A percentile compares a stretch with the other conserved stretches of the same genome.
Conservation (phyloP, 2,329 filamentous ascomycete genomes). For the Paracoccidioides lutzii region DNA sequence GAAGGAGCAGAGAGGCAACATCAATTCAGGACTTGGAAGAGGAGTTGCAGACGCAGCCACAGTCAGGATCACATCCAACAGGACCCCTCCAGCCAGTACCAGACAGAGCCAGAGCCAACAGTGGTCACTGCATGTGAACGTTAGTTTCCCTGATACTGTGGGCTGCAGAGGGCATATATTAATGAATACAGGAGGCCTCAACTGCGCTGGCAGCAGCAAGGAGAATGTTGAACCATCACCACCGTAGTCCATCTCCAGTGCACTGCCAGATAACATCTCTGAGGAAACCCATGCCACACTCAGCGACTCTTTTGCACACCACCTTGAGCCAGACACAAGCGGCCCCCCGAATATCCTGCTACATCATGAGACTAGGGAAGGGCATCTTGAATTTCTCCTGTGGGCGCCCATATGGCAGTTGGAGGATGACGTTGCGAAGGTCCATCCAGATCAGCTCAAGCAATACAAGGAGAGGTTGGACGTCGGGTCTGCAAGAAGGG, state of each 20-base stretch:
- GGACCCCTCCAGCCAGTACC: not conserved
- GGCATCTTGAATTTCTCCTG: not conserved
- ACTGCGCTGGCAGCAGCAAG: not conserved
- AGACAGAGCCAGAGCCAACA: too few relatives aligned
- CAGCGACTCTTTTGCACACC: not conserved
- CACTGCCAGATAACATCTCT: not conserved
- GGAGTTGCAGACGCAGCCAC: not conserved
- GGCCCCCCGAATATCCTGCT: not conserved
- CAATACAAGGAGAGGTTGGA: not conserved
- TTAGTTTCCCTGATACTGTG: too few relatives aligned
- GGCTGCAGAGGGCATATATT: not conserved
- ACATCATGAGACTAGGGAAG: not conserved
- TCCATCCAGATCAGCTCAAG: not conserved
- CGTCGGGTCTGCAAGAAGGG: not conserved
- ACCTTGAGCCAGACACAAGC: not conserved
- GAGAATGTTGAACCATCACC: not conserved
- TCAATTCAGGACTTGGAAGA: not conserved
- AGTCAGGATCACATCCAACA: not conserved
- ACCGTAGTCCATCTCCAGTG: not conserved
- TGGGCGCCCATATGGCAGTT: too few relatives aligned
- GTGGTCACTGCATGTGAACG: too few relatives aligned
- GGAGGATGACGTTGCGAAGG: constrained; percentile 1
- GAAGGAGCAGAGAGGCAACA: not conserved
- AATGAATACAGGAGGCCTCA: not conserved
- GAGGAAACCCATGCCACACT: not conserved